Evolutionary conservation across 257 asterid species (phyloP), one percentile per base, ranked within the genome.

Genomic region (Fraxinus americana): DNA sequence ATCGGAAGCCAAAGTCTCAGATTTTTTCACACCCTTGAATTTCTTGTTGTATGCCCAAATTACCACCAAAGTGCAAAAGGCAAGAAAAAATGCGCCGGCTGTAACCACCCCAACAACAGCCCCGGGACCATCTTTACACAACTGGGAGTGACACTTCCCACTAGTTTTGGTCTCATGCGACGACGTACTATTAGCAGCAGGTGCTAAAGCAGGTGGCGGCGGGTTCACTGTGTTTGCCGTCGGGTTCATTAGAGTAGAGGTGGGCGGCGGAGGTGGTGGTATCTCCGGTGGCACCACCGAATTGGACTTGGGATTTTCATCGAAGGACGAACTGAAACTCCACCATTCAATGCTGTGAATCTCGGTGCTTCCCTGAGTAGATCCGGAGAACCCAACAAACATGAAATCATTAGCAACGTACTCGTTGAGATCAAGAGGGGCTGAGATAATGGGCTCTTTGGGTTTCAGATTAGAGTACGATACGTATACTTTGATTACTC

Each of bases 351-450:
- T 85, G 77, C 83, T 84, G 79, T 92, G 98, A 43, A 81, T 78
- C 82, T 92, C 98, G 0, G 97, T 92, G 73, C 98, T 92, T 70
- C 98, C 98, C 82, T 91, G 98, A 67, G 97, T 92, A 25, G 98
- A 91, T 75, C 91, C 96, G 57, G 91, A 75, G 72, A 92, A 91
- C 29, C 98, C 97, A 25, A 90, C 96, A 38, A 87, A 92, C 94
- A 88, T 90, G 82, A 86, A 88, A 78, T 92, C 97, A 57, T 84
- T 81, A 34, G 75, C 84, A 7, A 86, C 35, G 59, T 91, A 88
- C 41, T 86, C 90, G 36, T 68, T 76, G 32, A 92, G 85, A 84
- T 91, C 88, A 0, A 92, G 27, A 27, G 67, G 68, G 38, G 89
- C 72, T 23, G 94, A 85, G 27, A 92, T 36, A 27, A 91, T 50